Base-by-base conservation (phyloP, 768 basidiomycete species). In the Leucocoprinus sp. region DNA sequence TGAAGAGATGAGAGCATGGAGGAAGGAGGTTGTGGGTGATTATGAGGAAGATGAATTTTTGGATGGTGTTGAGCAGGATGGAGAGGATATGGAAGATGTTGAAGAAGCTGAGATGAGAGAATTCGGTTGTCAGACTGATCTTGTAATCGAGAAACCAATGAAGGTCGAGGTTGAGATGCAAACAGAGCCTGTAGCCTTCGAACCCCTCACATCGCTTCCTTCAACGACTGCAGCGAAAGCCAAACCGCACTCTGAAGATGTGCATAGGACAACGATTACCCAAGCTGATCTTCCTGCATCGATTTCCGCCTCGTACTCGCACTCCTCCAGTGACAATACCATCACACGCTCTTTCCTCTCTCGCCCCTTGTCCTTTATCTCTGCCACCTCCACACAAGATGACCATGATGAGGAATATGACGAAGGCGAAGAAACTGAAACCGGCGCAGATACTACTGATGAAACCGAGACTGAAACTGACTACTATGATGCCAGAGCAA, bases 401-500 rank as follows among this genome's bases (percentile, higher is more conserved):
- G 49, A 56, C 12, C 55, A 52, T n/a, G 58, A 51, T 8, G 36
- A 52, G 29, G 63, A 62, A 4, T 51, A 52, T 38, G 60, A 54
- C 11, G 65, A 65, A 2, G 67, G 58, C n/a, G 60, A 57, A 5
- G 52, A 59, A 27, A 52, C 56, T 11, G 58, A 65, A 35, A 71
- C 72, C 15, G 72, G 70, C 42, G 78, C 76, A 8, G 26, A 27
- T 27, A 27, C 26, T 11, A 11, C 26, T 5, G 26, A 27, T 11
- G 80, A 82, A 64, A 82, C 81, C 0, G 84, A 80, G 34, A 72
- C 73, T 1, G 84, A 80, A 40, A 75, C 76, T 0, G 84, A 83
- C 48, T 91, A 86, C 54, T 70, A 82, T 1, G 91, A 93, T 59
- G 93, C 91, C 1, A 68, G 80, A 36, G 80, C 82, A 57, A 89